phyloP scores from a whole-genome alignment of 1,284 basidiomycete species.

The Ustilago tritici region DNA sequence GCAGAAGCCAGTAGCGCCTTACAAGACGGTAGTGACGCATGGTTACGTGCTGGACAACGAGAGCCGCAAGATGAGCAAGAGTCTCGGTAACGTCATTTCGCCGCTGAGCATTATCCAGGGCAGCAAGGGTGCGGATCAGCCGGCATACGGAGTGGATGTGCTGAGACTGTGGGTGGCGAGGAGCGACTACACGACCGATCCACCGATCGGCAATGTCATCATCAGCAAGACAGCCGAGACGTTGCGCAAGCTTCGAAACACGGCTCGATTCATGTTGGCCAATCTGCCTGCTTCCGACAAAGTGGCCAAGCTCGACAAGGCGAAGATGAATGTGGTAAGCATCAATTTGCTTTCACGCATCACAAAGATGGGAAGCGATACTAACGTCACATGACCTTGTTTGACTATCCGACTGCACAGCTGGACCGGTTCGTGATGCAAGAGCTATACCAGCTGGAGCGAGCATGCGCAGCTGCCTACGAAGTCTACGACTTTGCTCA shows the following conservation, averaged over 20 bases:
- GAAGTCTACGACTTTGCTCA: conserved; percentile 83
- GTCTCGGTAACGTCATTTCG: conserved; percentile 88
- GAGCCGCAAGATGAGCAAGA: conserved; percentile 99
- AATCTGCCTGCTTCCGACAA: conserved; percentile 72
- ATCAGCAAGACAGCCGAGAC: conserved; percentile 83
- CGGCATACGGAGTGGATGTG: conserved; percentile 86
- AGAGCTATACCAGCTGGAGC: conserved; percentile 81
- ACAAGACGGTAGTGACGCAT: conserved; percentile 88
- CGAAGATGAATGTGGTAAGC: conserved; percentile 28
- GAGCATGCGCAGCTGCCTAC: conserved; percentile 78
- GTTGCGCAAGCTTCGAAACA: conserved; percentile 87
- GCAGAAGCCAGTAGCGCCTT: conserved; percentile 74
- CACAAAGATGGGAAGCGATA: not conserved
- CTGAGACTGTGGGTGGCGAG: conserved; percentile 92
- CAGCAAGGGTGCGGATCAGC: conserved; percentile 75
- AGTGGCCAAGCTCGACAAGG: conserved; percentile 21
- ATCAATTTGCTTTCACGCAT: not conserved
- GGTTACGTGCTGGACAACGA: conserved; percentile 94
- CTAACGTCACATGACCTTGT: not conserved
- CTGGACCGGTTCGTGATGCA: conserved; percentile 81
- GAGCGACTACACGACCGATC: conserved; percentile 89
- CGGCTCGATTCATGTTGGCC: conserved; percentile 88
- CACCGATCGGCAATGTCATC: conserved; percentile 83
- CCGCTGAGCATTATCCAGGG: conserved; percentile 85
- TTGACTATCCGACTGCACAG: conserved; percentile 3